These are phyloP conservation scores for Simplicillium aogashimaense DNA, from an alignment of 2,329 filamentous ascomycete species.

Conservation along the genomic window DNA sequence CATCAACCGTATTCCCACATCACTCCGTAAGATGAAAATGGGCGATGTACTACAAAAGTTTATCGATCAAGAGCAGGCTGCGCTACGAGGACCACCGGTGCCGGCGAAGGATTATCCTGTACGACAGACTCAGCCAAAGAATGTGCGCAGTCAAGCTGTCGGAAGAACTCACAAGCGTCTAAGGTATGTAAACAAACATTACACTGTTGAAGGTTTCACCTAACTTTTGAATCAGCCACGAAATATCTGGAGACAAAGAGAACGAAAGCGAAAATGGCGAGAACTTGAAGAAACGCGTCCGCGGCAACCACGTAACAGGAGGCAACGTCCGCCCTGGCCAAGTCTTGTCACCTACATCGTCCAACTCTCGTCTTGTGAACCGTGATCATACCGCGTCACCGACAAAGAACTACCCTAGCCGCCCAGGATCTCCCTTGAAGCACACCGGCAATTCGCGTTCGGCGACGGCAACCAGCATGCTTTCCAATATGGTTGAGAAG, in stretches of 20 bases:
- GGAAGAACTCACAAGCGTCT: conserved; percentile 33
- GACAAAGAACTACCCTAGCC: conserved; percentile 45
- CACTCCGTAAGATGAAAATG: conserved; percentile 72
- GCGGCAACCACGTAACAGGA: conserved; percentile 30
- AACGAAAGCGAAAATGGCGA: conserved; percentile 52
- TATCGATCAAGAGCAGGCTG: conserved; percentile 29
- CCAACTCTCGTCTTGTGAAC: conserved; percentile 58
- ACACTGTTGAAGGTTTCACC: conserved; percentile 14
- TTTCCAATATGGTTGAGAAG: conserved; percentile 51
- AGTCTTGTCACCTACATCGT: conserved; percentile 73
- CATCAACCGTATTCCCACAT: conserved; percentile 80
- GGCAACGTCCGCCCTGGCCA: conserved; percentile 34
- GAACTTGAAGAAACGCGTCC: conserved; percentile 60
- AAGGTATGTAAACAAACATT: conserved; percentile 30
- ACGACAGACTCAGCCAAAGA: conserved; percentile 11
- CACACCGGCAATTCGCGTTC: conserved; percentile 28
- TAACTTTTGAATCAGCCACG: conserved; percentile 37
- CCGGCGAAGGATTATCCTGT: conserved; percentile 37
- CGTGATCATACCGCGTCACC: conserved; percentile 41
- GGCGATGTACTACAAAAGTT: conserved; percentile 58
- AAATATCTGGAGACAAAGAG: conserved; percentile 65
- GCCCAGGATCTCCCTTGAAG: conserved; percentile 55
- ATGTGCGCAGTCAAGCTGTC: conserved; percentile 11
- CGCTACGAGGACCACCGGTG: conserved; percentile 32
- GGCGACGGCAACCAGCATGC: conserved; percentile 30